Base-by-base conservation (phyloP, 1,284 basidiomycete genomes). In the Boletus semigastroideus region DNA sequence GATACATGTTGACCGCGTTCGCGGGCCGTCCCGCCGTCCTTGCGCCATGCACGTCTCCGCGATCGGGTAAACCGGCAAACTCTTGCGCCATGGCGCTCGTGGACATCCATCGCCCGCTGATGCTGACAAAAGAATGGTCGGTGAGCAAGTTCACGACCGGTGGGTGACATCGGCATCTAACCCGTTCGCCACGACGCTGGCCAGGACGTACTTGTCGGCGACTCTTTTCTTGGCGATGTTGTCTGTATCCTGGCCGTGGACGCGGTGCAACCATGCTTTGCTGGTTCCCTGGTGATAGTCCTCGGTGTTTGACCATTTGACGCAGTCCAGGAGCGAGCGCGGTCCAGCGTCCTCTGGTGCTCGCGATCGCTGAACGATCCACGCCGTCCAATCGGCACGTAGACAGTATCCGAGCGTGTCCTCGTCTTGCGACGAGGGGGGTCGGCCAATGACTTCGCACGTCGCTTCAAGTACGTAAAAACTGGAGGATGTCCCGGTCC, bases 221-320 rank as follows among this genome's bases (percentile, higher is more conserved):
- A 86, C 74, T 6, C 52, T 49, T 20, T 66, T 63, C 65, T 84
- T 82, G 42, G 68, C 68, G 0, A 44, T 39, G 0, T 76, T 81
- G 0, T 72, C 46, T 38, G 67, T 66, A 11, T 77, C 79, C 59
- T 82, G 78, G 3, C 44, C 54, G n/a, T 65, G 62, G 11, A 77
- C 69, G 42, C 76, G 74, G 46, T 62, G 67, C 28, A 84, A 60
- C 86, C 86, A 90, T 12, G 77, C 63, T 55, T 74, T 80, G 59
- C 86, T 86, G 37, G 89, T 79, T 0, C 87, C 87, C 14, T 65
- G 67, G n/a, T 77, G 65, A 58, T 84, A 90, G 55, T 90, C 87
- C 65, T 86, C 87, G 19, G 76, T 73, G 61, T 87, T 83, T 4
- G 79, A 73, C 83, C 85, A 87, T 42, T 73, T 75, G 36, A 84